Percentiles rank a stretch among this genome's conserved stretches.
phyloP scores from a whole-genome alignment of 2,329 filamentous ascomycete genomes.

The Gnomoniopsis smithogilvyi region DNA sequence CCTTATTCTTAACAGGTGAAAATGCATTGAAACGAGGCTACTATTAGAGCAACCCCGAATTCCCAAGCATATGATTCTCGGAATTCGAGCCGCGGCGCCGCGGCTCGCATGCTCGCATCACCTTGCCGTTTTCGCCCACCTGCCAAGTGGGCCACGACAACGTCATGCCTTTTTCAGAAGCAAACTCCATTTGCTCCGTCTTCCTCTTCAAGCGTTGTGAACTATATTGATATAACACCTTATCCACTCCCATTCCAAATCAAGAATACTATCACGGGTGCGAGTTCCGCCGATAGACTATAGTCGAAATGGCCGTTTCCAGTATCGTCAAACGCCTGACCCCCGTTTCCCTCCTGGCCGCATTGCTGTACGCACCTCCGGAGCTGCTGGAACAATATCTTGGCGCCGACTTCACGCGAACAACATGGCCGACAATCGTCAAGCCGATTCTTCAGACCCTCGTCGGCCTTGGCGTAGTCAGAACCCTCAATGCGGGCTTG shows the following conservation, averaged over 20 bases:
- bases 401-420: background rate
- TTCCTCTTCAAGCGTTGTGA: background rate
- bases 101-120: background rate
- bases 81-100: background rate
- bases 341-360: conserved; percentile 8
- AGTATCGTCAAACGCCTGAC: background rate
- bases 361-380: conserved; percentile 8
- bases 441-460: conserved; percentile 6
- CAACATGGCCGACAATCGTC: background rate
- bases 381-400: conserved; percentile 3
- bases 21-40: too few relatives aligned
- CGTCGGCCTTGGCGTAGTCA: conserved; percentile 5
- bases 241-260: background rate
- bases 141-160: background rate
- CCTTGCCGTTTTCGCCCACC: background rate
- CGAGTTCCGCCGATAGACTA: background rate
- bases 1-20: background rate
- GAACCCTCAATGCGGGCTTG: conserved; percentile 18
- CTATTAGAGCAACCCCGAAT: background rate
- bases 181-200: too few relatives aligned
- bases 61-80: conserved; percentile 3
- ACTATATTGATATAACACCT: background rate
- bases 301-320: background rate
- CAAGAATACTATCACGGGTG: background rate
- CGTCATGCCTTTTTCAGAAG: too few relatives aligned